A percentile compares a stretch with the other conserved stretches of the same genome.
These are phyloP conservation scores for Pilatotrama ljubarskyi DNA, from an alignment of 768 basidiomycete genomes.

Conservation along the genomic window DNA sequence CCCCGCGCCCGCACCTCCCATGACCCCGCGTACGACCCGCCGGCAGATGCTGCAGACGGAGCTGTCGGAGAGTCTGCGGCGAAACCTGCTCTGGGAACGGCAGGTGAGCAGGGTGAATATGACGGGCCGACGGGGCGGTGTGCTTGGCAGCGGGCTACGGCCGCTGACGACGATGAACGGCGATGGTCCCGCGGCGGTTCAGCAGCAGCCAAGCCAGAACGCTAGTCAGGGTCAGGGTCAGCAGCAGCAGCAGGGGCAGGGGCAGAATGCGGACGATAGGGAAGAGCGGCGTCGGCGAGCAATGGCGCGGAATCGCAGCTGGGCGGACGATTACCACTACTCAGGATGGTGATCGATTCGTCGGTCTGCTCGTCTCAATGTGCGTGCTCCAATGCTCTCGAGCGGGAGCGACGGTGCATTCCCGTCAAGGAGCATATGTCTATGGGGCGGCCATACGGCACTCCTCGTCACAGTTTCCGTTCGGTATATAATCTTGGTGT, in stretches of 20 bases:
- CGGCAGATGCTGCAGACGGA: conserved; percentile 83
- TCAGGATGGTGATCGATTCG: conserved; percentile 55
- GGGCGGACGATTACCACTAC: conserved; percentile 67
- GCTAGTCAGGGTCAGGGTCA: background rate
- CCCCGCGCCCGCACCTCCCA: conserved; percentile 61
- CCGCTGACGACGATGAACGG: conserved; percentile 35
- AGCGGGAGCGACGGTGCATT: background rate
- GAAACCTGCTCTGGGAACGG: conserved; percentile 80
- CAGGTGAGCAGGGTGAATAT: conserved; percentile 59
- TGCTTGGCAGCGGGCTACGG: conserved; percentile 33
- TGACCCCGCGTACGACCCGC: conserved; percentile 84
- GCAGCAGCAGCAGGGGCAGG: conserved; percentile 40
- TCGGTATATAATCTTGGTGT: conserved; percentile 9
- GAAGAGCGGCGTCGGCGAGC: conserved; percentile 45
- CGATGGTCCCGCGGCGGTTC: conserved; percentile 9
- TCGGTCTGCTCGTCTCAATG: background rate
- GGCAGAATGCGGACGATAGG: conserved; percentile 34
- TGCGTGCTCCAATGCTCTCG: background rate
- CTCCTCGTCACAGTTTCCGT: background rate
- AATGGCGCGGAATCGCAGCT: conserved; percentile 63
- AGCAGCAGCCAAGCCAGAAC: conserved; percentile 20
- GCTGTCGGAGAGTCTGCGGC: conserved; percentile 78
- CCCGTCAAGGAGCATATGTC: background rate
- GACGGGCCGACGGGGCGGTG: conserved; percentile 32
- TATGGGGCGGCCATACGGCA: background rate